Percentiles rank a stretch among this genome's conserved stretches.
Evolutionary conservation across 2,329 filamentous ascomycete species (phyloP).

Genomic region (Huntiella bhutanensis): DNA sequence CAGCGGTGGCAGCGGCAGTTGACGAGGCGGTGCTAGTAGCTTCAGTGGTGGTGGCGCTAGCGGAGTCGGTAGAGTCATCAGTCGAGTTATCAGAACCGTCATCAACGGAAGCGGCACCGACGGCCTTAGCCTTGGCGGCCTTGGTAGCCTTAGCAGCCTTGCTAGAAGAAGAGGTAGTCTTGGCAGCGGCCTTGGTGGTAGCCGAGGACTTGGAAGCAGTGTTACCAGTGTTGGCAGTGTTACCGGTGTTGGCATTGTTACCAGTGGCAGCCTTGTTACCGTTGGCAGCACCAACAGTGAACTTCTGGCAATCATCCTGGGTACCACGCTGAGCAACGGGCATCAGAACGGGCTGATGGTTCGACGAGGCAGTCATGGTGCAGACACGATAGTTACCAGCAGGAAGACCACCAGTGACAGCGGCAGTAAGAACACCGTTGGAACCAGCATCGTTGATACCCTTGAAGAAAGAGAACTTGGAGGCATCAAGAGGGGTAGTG

Average conservation of each 20-base stretch:
- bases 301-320: constrained; percentile 45
- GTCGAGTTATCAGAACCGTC: constrained; percentile 17
- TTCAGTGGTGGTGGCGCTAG: not conserved
- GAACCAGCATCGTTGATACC: constrained; percentile 43
- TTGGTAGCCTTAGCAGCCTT: constrained; percentile 10
- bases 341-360: constrained; percentile 49
- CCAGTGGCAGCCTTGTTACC: constrained; percentile 12
- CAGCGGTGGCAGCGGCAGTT: constrained; percentile 3
- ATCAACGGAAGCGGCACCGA: constrained; percentile 12
- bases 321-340: constrained; percentile 47
- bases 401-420: constrained; percentile 38
- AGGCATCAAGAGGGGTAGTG: constrained; percentile 30
- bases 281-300: constrained; percentile 27
- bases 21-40: not conserved
- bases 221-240: constrained; percentile 12
- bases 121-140: constrained; percentile 12
- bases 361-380: constrained; percentile 42
- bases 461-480: constrained; percentile 44
- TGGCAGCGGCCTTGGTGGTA: constrained; percentile 12
- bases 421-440: constrained; percentile 31
- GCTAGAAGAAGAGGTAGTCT: constrained; percentile 9
- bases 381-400: constrained; percentile 46
- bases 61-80: not conserved
- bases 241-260: constrained; percentile 12
- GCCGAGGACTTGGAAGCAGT: constrained; percentile 10